Evolutionary conservation across 1,284 basidiomycete species (phyloP).

Genomic region (Lignosus rhinocerotis): DNA sequence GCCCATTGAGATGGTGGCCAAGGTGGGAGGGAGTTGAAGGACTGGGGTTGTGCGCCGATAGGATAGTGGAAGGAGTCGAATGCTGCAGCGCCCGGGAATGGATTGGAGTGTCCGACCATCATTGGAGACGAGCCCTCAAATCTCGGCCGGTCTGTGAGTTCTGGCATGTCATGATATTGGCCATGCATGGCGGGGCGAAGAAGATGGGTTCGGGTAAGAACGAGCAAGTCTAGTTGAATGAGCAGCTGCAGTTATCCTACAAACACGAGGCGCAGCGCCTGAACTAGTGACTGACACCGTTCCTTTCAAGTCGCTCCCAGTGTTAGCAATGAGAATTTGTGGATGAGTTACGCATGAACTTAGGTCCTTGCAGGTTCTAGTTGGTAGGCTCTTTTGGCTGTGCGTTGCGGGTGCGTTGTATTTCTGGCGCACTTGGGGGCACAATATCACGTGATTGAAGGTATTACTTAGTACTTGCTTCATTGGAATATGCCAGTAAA

Average conservation of each 20-base stretch:
- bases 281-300: no score
- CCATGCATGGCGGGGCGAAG: constrained; percentile 2
- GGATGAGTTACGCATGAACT: no score
- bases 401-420: no score
- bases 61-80: constrained; percentile 1
- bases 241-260: constrained; percentile 3
- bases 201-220: constrained; percentile 19
- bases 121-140: constrained; percentile 4
- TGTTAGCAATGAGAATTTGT: no score
- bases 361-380: no score
- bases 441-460: no score
- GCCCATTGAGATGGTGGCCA: neutral
- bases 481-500: no score
- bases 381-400: no score
- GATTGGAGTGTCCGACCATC: neutral
- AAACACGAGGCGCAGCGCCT: constrained; percentile 16
- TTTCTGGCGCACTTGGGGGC: no score
- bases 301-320: no score
- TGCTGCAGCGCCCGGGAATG: neutral
- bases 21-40: neutral
- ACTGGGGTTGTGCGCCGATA: constrained; percentile 3
- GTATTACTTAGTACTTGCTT: no score
- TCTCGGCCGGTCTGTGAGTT: constrained; percentile 12
- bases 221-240: constrained; percentile 1
- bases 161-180: constrained; percentile 18